Percentiles rank a stretch among this genome's conserved stretches.
phyloP scores from a whole-genome alignment of 176 grass and related monocot genomes.

The Bolboschoenus planiculmis region DNA sequence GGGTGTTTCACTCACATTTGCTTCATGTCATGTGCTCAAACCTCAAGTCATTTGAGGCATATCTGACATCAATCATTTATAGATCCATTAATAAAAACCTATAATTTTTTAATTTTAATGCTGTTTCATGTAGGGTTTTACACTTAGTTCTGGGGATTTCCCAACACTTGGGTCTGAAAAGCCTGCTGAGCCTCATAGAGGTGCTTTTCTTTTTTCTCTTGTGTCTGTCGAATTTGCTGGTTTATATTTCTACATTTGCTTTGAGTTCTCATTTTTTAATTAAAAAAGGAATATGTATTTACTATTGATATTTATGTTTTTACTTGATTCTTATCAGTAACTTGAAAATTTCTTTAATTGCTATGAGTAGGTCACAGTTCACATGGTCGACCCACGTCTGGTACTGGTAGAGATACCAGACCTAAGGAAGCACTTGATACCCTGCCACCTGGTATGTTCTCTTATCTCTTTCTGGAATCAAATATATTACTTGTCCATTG shows the following conservation, averaged over 20 bases:
- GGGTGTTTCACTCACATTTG: too few relatives aligned
- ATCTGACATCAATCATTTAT: not conserved
- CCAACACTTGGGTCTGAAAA: conserved; percentile 91
- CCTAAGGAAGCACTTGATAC: conserved; percentile 47
- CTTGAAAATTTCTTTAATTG: conserved; percentile 14
- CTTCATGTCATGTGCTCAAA: too few relatives aligned
- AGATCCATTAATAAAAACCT: not conserved
- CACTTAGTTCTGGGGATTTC: conserved; percentile 83
- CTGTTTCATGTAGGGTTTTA: conserved; percentile 58
- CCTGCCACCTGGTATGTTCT: conserved; percentile 39
- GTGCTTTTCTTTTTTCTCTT: conserved; percentile 29
- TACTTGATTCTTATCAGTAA: not conserved
- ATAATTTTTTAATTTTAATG: not conserved
- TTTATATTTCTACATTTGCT: not conserved
- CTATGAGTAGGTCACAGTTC: conserved; percentile 57
- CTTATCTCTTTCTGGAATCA: conserved; percentile 9
- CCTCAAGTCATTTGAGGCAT: too few relatives aligned
- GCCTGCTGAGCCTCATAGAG: conserved; percentile 56
- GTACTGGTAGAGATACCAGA: conserved; percentile 46
- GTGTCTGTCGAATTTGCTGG: not conserved
- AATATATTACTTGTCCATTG: not conserved
- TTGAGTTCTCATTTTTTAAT: conserved; percentile 2
- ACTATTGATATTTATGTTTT: not conserved
- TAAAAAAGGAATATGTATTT: not conserved
- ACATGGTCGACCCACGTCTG: conserved; percentile 51